Evolutionary conservation across 306 rosid genomes (phyloP), one percentile per base, ranked within the genome.

Genomic region (Prinsepia uniflora): DNA sequence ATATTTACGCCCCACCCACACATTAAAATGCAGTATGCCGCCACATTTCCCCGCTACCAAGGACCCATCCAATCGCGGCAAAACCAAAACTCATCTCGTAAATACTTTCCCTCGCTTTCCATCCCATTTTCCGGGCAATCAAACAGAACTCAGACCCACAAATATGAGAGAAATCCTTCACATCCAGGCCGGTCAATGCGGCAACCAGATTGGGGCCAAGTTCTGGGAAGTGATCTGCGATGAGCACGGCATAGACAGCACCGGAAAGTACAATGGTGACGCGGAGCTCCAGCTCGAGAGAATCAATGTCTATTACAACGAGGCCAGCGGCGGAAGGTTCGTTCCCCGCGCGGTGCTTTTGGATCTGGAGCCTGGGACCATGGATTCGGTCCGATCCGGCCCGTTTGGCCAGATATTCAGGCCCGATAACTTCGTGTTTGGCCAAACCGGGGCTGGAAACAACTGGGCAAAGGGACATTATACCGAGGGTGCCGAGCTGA

Each of bases 321-420:
- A 83, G 70, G 87, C 87, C 19, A 83, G 76, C 15, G 87, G 82
- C 11, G 87, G 87, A 0, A 72, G 87, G 71, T 83, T 67, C 58
- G 87, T 83, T 48, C 87, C 87, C 7, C 80, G 87, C 6, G 87
- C 84, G 14, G 84, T 83, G 5, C 82, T 83, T n/a, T 77, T 83
- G 87, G 87, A 83, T 77, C 82, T 83, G 6, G 87, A 83, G 80
- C 87, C 87, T 6, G 87, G 87, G 0, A 83, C 87, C 41, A 83
- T 77, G 87, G 87, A 83, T 39, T 74, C 87, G 6, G 72, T 83
- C 68, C 61, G 87, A 80, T 83, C 84, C 41, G 87, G 87, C 19
- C 74, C 87, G 7, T 80, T 30, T 20, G 87, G 87, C 1, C 80
- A 83, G 71, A 77, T 80, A 62, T 83, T 83, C 65, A 57, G 87